Evolutionary conservation across 2,329 filamentous ascomycete species (phyloP), one percentile per base, ranked within the genome.

Genomic region (Trichoderma sp.): DNA sequence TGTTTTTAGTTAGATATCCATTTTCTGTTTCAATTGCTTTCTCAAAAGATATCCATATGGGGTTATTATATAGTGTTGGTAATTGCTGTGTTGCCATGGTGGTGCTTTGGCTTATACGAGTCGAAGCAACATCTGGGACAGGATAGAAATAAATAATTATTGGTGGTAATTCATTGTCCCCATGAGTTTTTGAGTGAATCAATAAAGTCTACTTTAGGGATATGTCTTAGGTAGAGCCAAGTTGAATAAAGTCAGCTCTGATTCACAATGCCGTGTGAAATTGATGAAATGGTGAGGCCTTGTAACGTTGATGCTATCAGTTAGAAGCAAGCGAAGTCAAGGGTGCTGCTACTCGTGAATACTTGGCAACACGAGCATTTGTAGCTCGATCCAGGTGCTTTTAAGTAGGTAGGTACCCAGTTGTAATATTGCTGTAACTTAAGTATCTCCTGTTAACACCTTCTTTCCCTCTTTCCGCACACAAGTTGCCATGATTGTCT

Each of bases 1-100:
- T n/a, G 16, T 63, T 53, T n/a, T 18, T 38, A 6, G n/a, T 27
- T n/a, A 72, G 69, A 72, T 72, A 63, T 64, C 69, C 69, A 53
- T n/a, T 64, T 45, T 29, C 27, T 27, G 35, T 72, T 72, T 29
- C n/a, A 53, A 35, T 64, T 64, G 14, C 27, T 64, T n/a, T 35
- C n/a, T 50, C 0, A 38, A 53, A 50, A 64, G 38, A 53, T 64
- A 72, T 72, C 59, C 69, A 63, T 41, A n/a, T 64, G 16, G 16
- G 24, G 31, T n/a, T 8, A 27, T 63, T 45, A 8, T 27, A 50
- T 64, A 33, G 35, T 41, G 53, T 21, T 59, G 16, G 66, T 29
- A 24, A n/a, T 31, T 59, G 27, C 14, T 11, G n/a, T n/a, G 24
- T 41, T 27, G 67, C 16, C 18, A n/a, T 29, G 18, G 29, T 59